Evolutionary conservation across 2,329 filamentous ascomycete species (phyloP), one percentile per base, ranked within the genome.

Genomic region (Colletotrichum sp.): DNA sequence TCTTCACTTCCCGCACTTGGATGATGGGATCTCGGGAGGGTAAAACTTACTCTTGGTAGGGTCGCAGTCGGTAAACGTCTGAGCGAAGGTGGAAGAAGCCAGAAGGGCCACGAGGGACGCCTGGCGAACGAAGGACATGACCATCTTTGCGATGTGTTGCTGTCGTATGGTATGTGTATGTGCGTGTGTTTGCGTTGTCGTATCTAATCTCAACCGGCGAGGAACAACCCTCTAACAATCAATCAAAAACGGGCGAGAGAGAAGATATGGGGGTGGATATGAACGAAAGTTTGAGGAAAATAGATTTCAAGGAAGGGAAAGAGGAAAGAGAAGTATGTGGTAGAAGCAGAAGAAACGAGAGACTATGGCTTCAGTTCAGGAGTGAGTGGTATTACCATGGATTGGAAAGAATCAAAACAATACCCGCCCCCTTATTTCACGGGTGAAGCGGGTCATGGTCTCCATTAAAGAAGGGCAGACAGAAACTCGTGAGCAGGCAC

Each of bases 21-120:
- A 49, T 21, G 44, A 49, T 21, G 44, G 10, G 9, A 21, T 21
- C n/a, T 49, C 44, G 32, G 66, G 16, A 18, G n/a, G n/a, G 5
- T 10, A n/a, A 69, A 28, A 74, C 74, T 69, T 65, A 76, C 74
- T 76, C 71, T 76, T 76, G 21, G 74, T 76, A 69, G 74, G 74
- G 59, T 76, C 74, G 65, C 74, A 76, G 12, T 74, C 70, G 30
- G 74, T 73, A 8, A 76, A 76, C 5, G 74, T 76, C 39, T 76
- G 74, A 69, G 64, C 74, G n/a, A 76, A 21, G 24, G 74, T 65
- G 28, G 74, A 73, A 12, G 70, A 64, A 34, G 70, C 74, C 18
- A 76, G 74, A 6, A 76, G 70, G 34, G 74, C 74, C 36, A 76
- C 70, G 44, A 76, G 70, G 34, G 74, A 73, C 65, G 74, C 74